These are phyloP conservation scores for Hymenoscyphus repandus DNA, from an alignment of 2,329 filamentous ascomycete genomes.

Conservation along the genomic window DNA sequence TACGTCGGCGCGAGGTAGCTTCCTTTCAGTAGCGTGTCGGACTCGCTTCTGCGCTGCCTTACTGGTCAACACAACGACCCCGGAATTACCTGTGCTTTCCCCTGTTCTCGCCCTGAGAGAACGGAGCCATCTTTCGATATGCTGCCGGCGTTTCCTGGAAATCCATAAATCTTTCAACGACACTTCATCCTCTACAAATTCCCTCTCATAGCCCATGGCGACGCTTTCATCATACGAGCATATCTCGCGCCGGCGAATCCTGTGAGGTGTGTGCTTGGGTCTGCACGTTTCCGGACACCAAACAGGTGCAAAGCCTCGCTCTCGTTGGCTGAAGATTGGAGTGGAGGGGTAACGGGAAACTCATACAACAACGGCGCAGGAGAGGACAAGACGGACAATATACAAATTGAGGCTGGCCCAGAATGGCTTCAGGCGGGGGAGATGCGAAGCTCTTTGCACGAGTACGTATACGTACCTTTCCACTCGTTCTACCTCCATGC, in stretches of 20 bases:
- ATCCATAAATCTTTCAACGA: slow-evolving; percentile 6
- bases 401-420: slow-evolving; percentile 19
- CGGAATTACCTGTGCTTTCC: slow-evolving; percentile 11
- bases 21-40: too few relatives aligned
- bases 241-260: slow-evolving; percentile 20
- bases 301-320: slow-evolving; percentile 14
- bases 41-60: too few relatives aligned
- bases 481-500: slow-evolving; percentile 22
- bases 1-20: background rate
- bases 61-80: too few relatives aligned
- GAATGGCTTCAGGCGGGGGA: slow-evolving; percentile 56
- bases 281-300: slow-evolving; percentile 17
- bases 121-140: slow-evolving; percentile 5
- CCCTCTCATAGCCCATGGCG: slow-evolving; percentile 20
- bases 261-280: slow-evolving; percentile 23
- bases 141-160: background rate
- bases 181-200: slow-evolving; percentile 4
- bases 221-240: slow-evolving; percentile 13
- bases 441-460: slow-evolving; percentile 99
- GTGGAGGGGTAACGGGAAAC: slow-evolving; percentile 25
- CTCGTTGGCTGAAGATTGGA: slow-evolving; percentile 24
- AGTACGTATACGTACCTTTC: slow-evolving; percentile 65
- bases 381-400: slow-evolving; percentile 6
- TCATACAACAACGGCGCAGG: background rate
- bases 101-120: slow-evolving; percentile 12